These are phyloP conservation scores for Scheffersomyces cryptocercus DNA, from an alignment of 1,139 yeast genomes.

Conservation along the genomic window DNA sequence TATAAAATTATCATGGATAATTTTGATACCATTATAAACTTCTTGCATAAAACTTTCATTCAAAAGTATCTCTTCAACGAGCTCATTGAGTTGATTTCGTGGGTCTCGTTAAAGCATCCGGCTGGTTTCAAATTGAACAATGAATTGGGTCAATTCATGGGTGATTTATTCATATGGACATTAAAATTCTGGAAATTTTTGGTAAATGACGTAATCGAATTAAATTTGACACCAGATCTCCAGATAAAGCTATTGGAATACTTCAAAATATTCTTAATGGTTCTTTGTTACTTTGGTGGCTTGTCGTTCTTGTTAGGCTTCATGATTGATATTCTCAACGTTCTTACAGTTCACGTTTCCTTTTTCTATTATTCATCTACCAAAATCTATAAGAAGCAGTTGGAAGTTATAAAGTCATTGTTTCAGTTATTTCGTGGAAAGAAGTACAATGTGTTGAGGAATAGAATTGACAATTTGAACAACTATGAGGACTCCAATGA, in stretches of 20 bases:
- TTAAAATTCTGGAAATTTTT: conserved; percentile 62
- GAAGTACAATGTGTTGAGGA: conserved; percentile 78
- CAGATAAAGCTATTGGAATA: conserved; percentile 7
- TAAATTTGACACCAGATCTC: not conserved
- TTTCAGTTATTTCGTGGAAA: conserved; percentile 89
- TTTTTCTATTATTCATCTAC: conserved; percentile 81
- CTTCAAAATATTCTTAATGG: conserved; percentile 13
- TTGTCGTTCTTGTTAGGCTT: conserved; percentile 70
- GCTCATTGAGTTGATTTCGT: conserved; percentile 52
- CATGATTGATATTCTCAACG: conserved; percentile 60
- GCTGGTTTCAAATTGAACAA: conserved; percentile 92
- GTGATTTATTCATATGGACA: conserved; percentile 86
- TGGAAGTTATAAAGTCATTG: conserved; percentile 66
- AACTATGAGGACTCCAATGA: conserved; percentile 25
- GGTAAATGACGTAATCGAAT: conserved; percentile 10
- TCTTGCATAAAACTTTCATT: conserved; percentile 39
- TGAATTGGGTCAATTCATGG: conserved; percentile 82
- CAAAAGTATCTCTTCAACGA: conserved; percentile 29
- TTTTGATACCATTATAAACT: conserved; percentile 29
- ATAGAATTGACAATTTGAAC: conserved; percentile 69
- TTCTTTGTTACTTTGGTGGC: conserved; percentile 54
- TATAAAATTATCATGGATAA: conserved; percentile 54
- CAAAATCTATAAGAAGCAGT: conserved; percentile 74
- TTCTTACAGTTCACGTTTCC: conserved; percentile 70
- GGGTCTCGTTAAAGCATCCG: conserved; percentile 83